phyloP scores from a whole-genome alignment of 2,329 filamentous ascomycete genomes.

The Alternaria brassicicola region DNA sequence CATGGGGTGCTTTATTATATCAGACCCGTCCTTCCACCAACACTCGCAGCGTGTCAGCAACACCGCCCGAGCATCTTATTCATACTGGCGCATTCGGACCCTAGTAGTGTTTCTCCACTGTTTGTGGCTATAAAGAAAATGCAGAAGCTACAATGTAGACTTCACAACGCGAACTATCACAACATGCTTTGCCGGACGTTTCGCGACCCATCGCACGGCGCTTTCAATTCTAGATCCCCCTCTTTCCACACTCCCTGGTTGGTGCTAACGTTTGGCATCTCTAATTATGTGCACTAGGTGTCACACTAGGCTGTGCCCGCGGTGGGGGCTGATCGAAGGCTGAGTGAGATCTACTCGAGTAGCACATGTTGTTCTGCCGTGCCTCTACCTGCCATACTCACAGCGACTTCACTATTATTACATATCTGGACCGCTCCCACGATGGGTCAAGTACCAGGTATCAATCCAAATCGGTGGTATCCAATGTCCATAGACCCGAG shows the following conservation, averaged over 20 bases:
- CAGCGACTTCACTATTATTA: neutral
- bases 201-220: neutral
- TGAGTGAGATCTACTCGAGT: neutral
- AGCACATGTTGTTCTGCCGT: neutral
- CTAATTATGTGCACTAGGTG: neutral
- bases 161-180: neutral
- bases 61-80: neutral
- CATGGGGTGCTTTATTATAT: neutral
- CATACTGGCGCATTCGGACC: neutral
- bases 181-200: neutral
- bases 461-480: slow-evolving; percentile 32
- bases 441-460: neutral
- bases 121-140: too few relatives aligned
- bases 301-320: neutral
- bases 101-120: too few relatives aligned
- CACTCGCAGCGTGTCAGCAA: neutral
- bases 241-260: neutral
- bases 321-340: neutral
- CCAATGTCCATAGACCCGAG: slow-evolving; percentile 16
- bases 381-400: neutral
- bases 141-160: neutral
- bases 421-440: neutral
- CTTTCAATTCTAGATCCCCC: neutral
- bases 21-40: neutral
- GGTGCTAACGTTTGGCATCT: neutral